Evolutionary conservation across 257 asterid genomes (phyloP).

Genomic region (Fraxinus americana): DNA sequence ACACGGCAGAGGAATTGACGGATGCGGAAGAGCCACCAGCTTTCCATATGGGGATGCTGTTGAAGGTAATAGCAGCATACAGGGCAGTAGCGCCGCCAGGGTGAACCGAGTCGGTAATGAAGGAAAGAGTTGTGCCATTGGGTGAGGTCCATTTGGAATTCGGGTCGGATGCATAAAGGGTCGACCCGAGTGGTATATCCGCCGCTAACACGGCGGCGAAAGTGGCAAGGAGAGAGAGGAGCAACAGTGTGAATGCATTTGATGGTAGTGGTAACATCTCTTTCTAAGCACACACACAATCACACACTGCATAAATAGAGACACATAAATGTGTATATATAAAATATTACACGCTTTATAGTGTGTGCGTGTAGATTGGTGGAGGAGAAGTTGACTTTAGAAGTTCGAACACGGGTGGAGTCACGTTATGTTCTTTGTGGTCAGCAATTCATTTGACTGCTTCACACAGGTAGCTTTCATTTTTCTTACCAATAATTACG

Average conservation of each 20-base stretch:
- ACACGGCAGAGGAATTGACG: conserved; percentile 39
- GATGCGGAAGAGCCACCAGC: conserved; percentile 29
- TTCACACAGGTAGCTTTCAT: not conserved
- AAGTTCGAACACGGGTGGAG: not conserved
- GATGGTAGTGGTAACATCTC: not conserved
- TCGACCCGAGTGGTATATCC: conserved; percentile 43
- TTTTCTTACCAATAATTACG: no score
- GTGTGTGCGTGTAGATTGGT: conserved; percentile 4
- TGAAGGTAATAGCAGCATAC: conserved; percentile 43
- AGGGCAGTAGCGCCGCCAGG: conserved; percentile 24
- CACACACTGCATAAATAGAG: not conserved
- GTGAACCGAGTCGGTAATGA: conserved; percentile 31
- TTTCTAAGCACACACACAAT: not conserved
- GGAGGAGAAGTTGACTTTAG: not conserved
- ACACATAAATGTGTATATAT: not conserved
- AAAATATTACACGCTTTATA: not conserved
- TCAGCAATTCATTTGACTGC: not conserved
- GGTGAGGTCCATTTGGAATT: conserved; percentile 43
- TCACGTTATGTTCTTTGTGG: not conserved
- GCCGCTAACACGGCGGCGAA: conserved; percentile 35
- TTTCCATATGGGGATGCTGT: conserved; percentile 41
- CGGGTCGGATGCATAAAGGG: conserved; percentile 49
- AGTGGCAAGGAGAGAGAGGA: conserved; percentile 26
- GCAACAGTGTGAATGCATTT: not conserved
- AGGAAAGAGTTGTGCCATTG: conserved; percentile 37